phyloP scores from a whole-genome alignment of 441 rosid species.

The Populus hybrid region DNA sequence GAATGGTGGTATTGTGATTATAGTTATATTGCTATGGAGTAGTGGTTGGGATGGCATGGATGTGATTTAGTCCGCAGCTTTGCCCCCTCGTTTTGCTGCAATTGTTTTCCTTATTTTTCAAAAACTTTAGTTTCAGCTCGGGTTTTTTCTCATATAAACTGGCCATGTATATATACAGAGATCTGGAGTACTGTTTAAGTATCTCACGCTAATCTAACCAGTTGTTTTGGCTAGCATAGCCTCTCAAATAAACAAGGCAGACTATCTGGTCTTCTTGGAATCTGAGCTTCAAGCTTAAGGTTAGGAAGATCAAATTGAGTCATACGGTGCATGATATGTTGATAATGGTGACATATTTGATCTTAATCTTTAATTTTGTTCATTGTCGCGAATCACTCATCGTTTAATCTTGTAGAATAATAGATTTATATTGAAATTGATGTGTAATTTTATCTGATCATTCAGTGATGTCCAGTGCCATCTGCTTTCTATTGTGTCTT shows the following conservation, averaged over 20 bases:
- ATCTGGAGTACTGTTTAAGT: not conserved
- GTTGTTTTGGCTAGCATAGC: not conserved
- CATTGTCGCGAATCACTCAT: not conserved
- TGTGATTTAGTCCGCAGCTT: conserved; percentile 12
- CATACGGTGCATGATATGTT: not conserved
- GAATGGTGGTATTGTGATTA: not conserved
- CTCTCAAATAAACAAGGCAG: not conserved
- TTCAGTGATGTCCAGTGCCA: not conserved
- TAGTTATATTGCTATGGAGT: conserved; percentile 5
- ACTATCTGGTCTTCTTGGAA: not conserved
- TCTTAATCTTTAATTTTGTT: not conserved
- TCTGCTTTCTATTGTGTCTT: not conserved
- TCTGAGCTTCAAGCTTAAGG: not conserved
- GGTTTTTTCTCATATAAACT: conserved; percentile 1
- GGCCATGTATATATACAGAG: conserved; percentile 20
- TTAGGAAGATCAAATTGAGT: not conserved
- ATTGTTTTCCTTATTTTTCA: not conserved
- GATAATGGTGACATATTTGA: not conserved
- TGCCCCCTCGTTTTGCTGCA: not conserved
- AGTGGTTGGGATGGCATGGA: conserved; percentile 1
- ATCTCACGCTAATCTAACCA: not conserved
- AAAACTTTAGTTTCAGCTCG: not conserved
- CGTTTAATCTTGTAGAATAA: not conserved
- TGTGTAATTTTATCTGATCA: not conserved
- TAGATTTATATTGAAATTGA: not conserved